Evolutionary conservation across 2,329 filamentous ascomycete genomes (phyloP), one percentile per base, ranked within the genome.

Genomic region (Stagonosporopsis chrysanthemi): DNA sequence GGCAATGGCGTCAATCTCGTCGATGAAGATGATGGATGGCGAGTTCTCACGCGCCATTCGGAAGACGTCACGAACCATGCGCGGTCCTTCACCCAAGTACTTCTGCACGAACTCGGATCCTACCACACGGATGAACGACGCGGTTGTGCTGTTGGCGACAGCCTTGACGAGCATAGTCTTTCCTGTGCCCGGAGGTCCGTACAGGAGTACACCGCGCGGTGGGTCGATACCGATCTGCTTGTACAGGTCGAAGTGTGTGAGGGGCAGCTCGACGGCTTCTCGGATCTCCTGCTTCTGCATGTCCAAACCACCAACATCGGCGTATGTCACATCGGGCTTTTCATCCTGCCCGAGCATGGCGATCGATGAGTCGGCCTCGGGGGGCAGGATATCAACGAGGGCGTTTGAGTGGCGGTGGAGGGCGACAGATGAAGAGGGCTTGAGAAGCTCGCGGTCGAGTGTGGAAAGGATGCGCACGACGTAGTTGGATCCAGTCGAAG

Each of bases 251-350:
- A 98, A 98, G 78, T 98, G 95, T 61, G 94, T 97, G 70, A 99
- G 84, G 31, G 95, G 95, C 64, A 99, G 84, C 83, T 99, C 95
- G 51, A 99, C 95, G 11, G 95, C 95, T 81, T 99, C 95, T 65
- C 95, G 87, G 65, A 99, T 99, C 80, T 99, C 95, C 81, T 99
- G 95, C 83, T 99, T 99, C 81, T 99, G 95, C 95, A 99, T 99
- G 73, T 99, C 95, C 65, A 98, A 81, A 45, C 95, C 95, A 82
- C 95, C 95, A 61, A 99, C 95, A 78, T 99, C 95, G 61, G 93
- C 94, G 72, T 99, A 99, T 40, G 93, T 96, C 58, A 99, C 91
- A 78, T 99, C 95, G 31, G 95, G 95, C 84, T 98, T 99, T 85
- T 99, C 95, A 73, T 97, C 91, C 55, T 89, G 86, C 60, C 94